Percentiles rank a stretch among this genome's conserved stretches.
phyloP scores from a whole-genome alignment of 192 early-diverging fungal species.

The Coemansia sp. region DNA sequence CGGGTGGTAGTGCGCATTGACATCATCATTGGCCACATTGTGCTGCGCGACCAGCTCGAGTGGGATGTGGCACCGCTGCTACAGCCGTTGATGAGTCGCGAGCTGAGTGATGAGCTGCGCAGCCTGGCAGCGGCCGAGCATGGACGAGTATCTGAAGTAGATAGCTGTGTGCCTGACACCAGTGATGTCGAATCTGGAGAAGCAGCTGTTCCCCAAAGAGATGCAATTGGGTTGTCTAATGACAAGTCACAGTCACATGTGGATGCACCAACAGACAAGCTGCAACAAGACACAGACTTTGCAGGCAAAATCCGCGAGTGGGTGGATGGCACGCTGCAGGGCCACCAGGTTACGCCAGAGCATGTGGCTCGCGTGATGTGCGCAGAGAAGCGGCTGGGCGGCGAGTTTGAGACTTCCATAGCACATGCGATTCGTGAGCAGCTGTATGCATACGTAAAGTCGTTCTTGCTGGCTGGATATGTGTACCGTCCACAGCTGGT shows the following conservation, averaged over 20 bases:
- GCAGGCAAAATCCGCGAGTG: constrained; percentile 14
- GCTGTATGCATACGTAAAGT: constrained; percentile 79
- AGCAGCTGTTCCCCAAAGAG: background rate
- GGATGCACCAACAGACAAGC: background rate
- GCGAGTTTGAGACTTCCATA: constrained; percentile 90
- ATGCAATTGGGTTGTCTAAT: background rate
- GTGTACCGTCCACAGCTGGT: constrained; percentile 68
- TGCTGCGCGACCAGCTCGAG: constrained; percentile 89
- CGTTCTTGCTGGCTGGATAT: constrained; percentile 78
- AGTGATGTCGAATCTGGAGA: background rate
- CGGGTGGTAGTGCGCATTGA: constrained; percentile 84
- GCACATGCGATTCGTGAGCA: constrained; percentile 94
- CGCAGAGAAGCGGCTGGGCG: constrained; percentile 70
- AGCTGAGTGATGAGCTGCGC: constrained; percentile 22
- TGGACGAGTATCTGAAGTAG: background rate
- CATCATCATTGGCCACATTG: constrained; percentile 80
- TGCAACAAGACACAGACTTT: background rate
- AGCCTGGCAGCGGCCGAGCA: background rate
- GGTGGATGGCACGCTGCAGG: constrained; percentile 32
- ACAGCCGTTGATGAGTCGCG: constrained; percentile 23
- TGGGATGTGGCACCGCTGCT: constrained; percentile 73
- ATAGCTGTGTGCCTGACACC: background rate
- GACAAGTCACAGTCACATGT: background rate
- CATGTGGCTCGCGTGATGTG: constrained; percentile 78
- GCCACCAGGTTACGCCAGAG: constrained; percentile 64